Conservation (phyloP, 352 stramenopile genomes). For the Pythium dissimile region DNA sequence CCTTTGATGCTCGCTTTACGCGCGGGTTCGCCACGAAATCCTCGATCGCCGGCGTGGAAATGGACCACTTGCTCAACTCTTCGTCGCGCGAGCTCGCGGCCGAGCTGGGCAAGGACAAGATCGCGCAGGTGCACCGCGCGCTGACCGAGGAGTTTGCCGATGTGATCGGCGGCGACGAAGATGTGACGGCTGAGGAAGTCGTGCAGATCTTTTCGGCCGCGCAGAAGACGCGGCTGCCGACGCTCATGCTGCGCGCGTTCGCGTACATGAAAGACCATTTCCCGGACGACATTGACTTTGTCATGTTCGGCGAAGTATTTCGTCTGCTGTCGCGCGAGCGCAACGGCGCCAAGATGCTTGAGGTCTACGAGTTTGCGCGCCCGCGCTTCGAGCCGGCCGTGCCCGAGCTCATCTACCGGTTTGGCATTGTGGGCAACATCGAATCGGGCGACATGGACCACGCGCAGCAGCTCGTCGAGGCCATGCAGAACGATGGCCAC, state of each 20-base stretch:
- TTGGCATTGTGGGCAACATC: slow-evolving; percentile 57
- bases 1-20: slow-evolving; percentile 1
- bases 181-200: slow-evolving; percentile 43
- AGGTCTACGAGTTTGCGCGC: slow-evolving; percentile 46
- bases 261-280: slow-evolving; percentile 41
- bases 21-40: background rate
- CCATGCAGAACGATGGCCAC: slow-evolving; percentile 51
- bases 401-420: slow-evolving; percentile 72
- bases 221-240: slow-evolving; percentile 41
- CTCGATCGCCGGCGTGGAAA: slow-evolving; percentile 39
- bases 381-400: slow-evolving; percentile 36
- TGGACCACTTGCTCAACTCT: slow-evolving; percentile 39
- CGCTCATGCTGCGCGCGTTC: slow-evolving; percentile 52
- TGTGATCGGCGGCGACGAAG: slow-evolving; percentile 28
- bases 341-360: slow-evolving; percentile 33
- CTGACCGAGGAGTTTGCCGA: slow-evolving; percentile 35
- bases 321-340: slow-evolving; percentile 40
- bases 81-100: slow-evolving; percentile 33
- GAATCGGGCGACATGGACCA: slow-evolving; percentile 42
- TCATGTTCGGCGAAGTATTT: slow-evolving; percentile 63
- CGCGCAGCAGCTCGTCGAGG: slow-evolving; percentile 41
- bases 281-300: slow-evolving; percentile 47
- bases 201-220: slow-evolving; percentile 50
- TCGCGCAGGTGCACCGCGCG: slow-evolving; percentile 34
- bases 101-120: slow-evolving; percentile 30